These are phyloP conservation scores for Cetraspora pellucida DNA, from an alignment of 192 early-diverging fungal genomes.

Conservation along the genomic window DNA sequence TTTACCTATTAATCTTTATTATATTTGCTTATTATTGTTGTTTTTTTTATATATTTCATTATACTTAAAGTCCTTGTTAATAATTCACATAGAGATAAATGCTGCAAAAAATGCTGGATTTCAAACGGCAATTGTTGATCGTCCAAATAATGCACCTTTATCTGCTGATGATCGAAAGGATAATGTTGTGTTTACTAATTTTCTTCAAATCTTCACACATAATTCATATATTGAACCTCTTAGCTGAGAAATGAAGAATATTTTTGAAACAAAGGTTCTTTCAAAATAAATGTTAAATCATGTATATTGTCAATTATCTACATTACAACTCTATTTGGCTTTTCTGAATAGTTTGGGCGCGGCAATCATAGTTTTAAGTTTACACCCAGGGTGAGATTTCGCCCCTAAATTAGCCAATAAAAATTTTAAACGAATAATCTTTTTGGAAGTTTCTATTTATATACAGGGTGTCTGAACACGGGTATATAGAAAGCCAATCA, in stretches of 20 bases:
- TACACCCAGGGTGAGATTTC: no score
- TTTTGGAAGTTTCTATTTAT: no score
- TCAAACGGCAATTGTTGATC: constrained; percentile 66
- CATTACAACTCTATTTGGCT: no score
- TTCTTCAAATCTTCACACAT: constrained; percentile 7
- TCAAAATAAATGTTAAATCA: no score
- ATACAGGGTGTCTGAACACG: no score
- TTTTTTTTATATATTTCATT: neutral
- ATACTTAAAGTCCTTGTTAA: neutral
- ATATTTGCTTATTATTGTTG: neutral
- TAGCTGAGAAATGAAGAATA: neutral
- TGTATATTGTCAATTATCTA: no score
- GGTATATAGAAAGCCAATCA: no score
- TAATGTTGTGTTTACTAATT: constrained; percentile 12
- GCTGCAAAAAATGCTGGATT: constrained; percentile 76
- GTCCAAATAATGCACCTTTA: constrained; percentile 76
- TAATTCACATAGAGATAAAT: constrained; percentile 60
- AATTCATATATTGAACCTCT: neutral
- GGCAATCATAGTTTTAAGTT: no score
- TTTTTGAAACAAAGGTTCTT: no score
- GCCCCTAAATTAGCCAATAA: no score
- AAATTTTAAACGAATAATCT: no score
- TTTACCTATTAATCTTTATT: neutral
- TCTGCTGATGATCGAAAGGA: constrained; percentile 17
- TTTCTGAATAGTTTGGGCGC: no score